Conservation (phyloP, 2,329 filamentous ascomycete genomes). For the Stagonosporopsis tanaceti region DNA sequence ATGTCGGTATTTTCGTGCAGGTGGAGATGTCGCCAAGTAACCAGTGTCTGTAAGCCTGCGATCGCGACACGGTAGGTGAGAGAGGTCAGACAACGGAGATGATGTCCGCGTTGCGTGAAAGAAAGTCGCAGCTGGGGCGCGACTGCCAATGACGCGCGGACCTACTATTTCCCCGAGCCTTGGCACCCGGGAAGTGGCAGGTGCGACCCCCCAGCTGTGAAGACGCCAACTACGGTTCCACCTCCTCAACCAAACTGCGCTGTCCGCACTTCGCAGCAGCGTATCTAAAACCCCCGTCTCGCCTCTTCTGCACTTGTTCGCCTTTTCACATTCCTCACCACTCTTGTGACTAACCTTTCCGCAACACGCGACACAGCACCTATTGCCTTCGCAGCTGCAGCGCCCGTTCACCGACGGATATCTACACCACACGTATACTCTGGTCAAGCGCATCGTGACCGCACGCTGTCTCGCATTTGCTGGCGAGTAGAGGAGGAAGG, state of each 20-base stretch:
- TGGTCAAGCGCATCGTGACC: conserved; percentile 23
- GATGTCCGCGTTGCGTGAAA: conserved; percentile 17
- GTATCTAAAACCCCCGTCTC: background rate
- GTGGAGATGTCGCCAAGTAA: background rate
- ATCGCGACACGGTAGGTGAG: background rate
- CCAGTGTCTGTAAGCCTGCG: background rate
- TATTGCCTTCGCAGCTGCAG: conserved; percentile 10
- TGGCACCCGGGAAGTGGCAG: conserved; percentile 19
- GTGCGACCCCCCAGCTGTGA: conserved; percentile 3
- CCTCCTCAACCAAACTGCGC: background rate
- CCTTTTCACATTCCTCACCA: background rate
- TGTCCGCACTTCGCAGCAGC: background rate
- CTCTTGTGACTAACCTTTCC: conserved; percentile 9
- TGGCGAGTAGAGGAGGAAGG: conserved; percentile 43
- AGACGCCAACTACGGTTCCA: conserved; percentile 4
- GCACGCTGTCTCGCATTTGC: conserved; percentile 29
- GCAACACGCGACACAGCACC: conserved; percentile 15
- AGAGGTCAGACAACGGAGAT: conserved; percentile 8
- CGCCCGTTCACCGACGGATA: conserved; percentile 10
- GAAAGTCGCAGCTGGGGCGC: conserved; percentile 28
- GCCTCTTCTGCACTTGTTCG: background rate
- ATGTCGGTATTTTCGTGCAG: conserved; percentile 1
- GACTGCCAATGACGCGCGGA: conserved; percentile 35
- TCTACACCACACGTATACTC: conserved; percentile 17
- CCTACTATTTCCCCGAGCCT: conserved; percentile 26